Evolutionary conservation across 2,329 filamentous ascomycete genomes (phyloP), one percentile per base, ranked within the genome.

Genomic region (Zopfia rhizophila): DNA sequence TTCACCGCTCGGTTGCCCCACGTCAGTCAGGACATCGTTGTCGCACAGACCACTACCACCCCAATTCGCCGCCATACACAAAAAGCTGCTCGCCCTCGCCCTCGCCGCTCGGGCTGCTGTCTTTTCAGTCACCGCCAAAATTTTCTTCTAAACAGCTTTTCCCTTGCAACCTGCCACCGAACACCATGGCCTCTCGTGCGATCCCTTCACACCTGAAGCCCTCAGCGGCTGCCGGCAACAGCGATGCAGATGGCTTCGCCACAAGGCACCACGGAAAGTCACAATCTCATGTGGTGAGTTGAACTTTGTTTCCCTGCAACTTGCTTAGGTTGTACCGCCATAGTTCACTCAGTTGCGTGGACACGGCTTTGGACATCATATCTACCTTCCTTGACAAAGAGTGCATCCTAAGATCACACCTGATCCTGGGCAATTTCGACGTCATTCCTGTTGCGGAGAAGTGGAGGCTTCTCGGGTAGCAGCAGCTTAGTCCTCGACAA

Each of bases 141-240:
- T n/a, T 28, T 31, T 23, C 16, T 23, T 23, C 33, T n/a, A 40
- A 31, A 28, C 3, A 19, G 17, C 29, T 36, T 29, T 40, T 23
- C 29, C 13, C 21, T 24, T 38, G 38, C 45, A 39, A n/a, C 31
- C 25, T 28, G 12, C 23, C 27, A 18, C 32, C 28, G 23, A 22
- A 65, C 58, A 78, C 61, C 64, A 93, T 93, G 88, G 86, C 89
- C 56, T 81, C 84, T 67, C 78, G 79, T 61, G 89, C 90, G 56
- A 79, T 97, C 63, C 91, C 92, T 56, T 81, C 89, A 30, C 93
- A 95, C 81, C 82, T 97, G 66, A 93, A 91, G 82, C 82, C 86
- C 53, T 75, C 76, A 48, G 59, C 65, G 25, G 68, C 68, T 25
- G 63, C 55, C 25, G 69, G 66, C 49, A 71, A 70, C 56, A 76